Evolutionary conservation across 2,329 filamentous ascomycete genomes (phyloP).

Genomic region (Penicillium sp.): DNA sequence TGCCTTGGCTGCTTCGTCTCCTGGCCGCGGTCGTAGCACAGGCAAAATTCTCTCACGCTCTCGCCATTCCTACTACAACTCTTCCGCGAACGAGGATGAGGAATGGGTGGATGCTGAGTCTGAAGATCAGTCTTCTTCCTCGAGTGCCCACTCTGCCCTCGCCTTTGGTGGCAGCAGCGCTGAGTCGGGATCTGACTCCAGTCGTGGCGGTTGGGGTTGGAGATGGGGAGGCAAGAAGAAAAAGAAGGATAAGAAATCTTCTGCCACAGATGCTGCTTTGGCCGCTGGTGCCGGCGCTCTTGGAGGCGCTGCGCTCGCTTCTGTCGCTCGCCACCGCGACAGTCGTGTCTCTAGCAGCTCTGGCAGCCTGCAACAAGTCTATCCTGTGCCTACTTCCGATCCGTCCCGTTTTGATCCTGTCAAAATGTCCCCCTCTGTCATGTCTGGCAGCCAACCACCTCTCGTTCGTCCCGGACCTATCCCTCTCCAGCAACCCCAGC

Average conservation of each 20-base stretch:
- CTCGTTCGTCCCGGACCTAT: constrained; percentile 57
- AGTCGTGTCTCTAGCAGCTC: constrained; percentile 39
- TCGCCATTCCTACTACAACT: constrained; percentile 27
- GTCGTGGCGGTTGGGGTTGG: constrained; percentile 59
- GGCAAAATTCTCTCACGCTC: constrained; percentile 32
- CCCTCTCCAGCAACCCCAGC: constrained; percentile 81
- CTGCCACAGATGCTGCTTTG: constrained; percentile 31
- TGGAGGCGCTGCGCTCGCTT: constrained; percentile 42
- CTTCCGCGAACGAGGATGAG: constrained; percentile 44
- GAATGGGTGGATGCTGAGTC: constrained; percentile 61
- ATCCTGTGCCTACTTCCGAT: constrained; percentile 65
- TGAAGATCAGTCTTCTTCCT: constrained; percentile 51
- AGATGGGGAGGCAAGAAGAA: constrained; percentile 54
- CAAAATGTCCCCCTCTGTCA: constrained; percentile 25
- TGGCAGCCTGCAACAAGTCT: constrained; percentile 57
- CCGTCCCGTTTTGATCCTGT: constrained; percentile 60
- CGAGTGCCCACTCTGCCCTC: constrained; percentile 56
- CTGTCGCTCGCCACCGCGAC: constrained; percentile 34
- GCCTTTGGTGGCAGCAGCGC: constrained; percentile 59
- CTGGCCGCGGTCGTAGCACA: constrained; percentile 35
- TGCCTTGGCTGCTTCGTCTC: constrained; percentile 43
- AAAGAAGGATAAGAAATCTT: constrained; percentile 35
- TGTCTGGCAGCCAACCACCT: constrained; percentile 27
- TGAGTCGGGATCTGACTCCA: constrained; percentile 57
- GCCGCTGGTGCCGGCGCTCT: constrained; percentile 46